Conservation (phyloP, 2,329 filamentous ascomycete species). For the Shiraia bambusicola region DNA sequence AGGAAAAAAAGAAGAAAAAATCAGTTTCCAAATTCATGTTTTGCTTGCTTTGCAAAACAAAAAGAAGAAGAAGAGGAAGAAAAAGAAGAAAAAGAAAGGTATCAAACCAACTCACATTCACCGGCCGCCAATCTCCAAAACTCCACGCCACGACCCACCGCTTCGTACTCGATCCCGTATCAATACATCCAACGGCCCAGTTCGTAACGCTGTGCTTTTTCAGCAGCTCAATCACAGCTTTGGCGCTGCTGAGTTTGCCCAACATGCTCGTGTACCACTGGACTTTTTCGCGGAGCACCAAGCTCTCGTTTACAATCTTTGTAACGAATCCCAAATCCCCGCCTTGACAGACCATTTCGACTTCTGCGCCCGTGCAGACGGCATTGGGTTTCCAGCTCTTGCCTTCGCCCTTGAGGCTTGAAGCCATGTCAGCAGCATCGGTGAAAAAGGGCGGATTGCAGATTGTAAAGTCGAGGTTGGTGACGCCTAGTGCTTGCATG, state of each 20-base stretch:
- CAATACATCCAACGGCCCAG: slow-evolving; percentile 77
- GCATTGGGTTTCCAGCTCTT: slow-evolving; percentile 71
- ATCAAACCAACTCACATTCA: slow-evolving; percentile 43
- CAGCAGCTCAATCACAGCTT: slow-evolving; percentile 61
- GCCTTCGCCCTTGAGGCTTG: slow-evolving; percentile 56
- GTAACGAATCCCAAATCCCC: slow-evolving; percentile 76
- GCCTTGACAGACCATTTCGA: slow-evolving; percentile 83
- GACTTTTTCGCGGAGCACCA: slow-evolving; percentile 60
- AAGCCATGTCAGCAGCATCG: slow-evolving; percentile 68
- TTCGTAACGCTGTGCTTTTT: slow-evolving; percentile 65
- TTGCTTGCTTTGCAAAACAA: background rate
- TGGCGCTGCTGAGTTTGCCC: slow-evolving; percentile 72
- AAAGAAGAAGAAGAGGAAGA: background rate
- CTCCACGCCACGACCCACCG: slow-evolving; percentile 92
- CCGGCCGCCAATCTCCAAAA: slow-evolving; percentile 67
- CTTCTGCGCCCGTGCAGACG: slow-evolving; percentile 71
- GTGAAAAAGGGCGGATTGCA: slow-evolving; percentile 94
- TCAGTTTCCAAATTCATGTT: background rate
- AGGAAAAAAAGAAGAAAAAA: no score
- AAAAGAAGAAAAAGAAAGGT: background rate
- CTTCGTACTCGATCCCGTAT: slow-evolving; percentile 73
- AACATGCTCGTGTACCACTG: slow-evolving; percentile 93
- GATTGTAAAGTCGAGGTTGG: slow-evolving; percentile 77
- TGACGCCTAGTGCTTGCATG: slow-evolving; percentile 55
- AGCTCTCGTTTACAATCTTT: slow-evolving; percentile 70